Conservation (phyloP, 1,139 yeast species). For the Zygoascus sp. region DNA sequence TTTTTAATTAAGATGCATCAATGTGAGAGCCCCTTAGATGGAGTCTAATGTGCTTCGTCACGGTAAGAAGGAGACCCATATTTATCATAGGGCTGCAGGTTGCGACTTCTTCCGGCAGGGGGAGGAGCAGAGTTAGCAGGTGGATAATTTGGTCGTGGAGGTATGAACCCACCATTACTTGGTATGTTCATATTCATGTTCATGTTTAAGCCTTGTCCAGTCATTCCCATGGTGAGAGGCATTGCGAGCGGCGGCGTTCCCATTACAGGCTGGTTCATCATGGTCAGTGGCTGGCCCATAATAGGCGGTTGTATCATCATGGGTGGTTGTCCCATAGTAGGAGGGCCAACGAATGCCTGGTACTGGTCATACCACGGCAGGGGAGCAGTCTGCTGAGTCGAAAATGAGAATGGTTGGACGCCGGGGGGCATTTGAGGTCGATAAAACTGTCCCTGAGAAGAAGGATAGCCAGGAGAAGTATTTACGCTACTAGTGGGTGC, state of each 20-base stretch:
- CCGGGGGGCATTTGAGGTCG: too few species aligned
- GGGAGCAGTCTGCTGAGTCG: background rate
- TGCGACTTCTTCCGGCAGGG: constrained; percentile 8
- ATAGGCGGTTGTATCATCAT: background rate
- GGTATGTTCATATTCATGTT: background rate
- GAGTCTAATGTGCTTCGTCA: constrained; percentile 12
- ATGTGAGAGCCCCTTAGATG: too few species aligned
- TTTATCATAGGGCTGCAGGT: constrained; percentile 10
- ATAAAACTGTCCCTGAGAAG: too few species aligned
- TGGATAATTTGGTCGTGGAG: background rate
- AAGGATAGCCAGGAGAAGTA: too few species aligned
- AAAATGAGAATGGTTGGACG: background rate
- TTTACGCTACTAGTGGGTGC: too few species aligned
- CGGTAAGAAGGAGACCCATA: constrained; percentile 17
- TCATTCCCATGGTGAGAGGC: background rate
- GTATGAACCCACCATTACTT: background rate
- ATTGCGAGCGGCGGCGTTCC: background rate
- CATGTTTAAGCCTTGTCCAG: background rate
- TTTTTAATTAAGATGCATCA: too few species aligned
- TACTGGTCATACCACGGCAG: background rate
- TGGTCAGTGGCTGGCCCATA: background rate
- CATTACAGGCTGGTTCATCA: background rate
- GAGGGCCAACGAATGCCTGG: background rate
- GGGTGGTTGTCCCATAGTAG: background rate
- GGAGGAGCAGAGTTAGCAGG: background rate